These are phyloP conservation scores for Eutypa lata DNA, from an alignment of 2,329 filamentous ascomycete genomes.

Conservation along the genomic window DNA sequence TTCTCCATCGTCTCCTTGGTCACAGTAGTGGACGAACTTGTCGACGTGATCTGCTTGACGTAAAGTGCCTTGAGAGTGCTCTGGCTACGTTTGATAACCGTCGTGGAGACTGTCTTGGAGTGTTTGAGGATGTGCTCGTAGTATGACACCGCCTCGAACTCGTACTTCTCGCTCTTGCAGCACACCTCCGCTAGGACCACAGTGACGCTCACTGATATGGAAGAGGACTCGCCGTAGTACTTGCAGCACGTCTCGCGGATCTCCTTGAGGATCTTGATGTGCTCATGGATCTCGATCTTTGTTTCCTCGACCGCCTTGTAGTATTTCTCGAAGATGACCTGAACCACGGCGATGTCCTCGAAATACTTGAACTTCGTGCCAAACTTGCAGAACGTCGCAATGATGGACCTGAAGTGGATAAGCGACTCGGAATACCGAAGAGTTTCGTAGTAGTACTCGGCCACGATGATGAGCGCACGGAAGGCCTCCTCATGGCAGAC, in stretches of 20 bases:
- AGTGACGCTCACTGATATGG: conserved; percentile 34
- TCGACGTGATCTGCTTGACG: background rate
- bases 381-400: conserved; percentile 30
- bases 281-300: conserved; percentile 29
- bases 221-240: conserved; percentile 30
- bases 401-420: conserved; percentile 27
- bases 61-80: background rate
- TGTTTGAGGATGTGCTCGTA: conserved; percentile 34
- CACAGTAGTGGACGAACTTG: background rate
- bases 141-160: conserved; percentile 30
- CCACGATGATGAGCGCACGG: conserved; percentile 33
- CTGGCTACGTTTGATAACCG: background rate
- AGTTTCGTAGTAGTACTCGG: conserved; percentile 33
- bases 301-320: conserved; percentile 28
- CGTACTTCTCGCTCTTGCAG: conserved; percentile 33
- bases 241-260: conserved; percentile 31
- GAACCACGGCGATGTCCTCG: conserved; percentile 29
- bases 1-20: background rate
- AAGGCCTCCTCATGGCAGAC: conserved; percentile 33
- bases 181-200: conserved; percentile 33
- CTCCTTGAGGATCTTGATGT: conserved; percentile 30
- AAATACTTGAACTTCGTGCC: conserved; percentile 30
- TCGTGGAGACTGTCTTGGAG: conserved; percentile 1
- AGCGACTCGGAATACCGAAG: conserved; percentile 17
- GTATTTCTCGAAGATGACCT: conserved; percentile 23